Evolutionary conservation across 2,329 filamentous ascomycete species (phyloP).

Genomic region (Pseudogymnoascus sp.): DNA sequence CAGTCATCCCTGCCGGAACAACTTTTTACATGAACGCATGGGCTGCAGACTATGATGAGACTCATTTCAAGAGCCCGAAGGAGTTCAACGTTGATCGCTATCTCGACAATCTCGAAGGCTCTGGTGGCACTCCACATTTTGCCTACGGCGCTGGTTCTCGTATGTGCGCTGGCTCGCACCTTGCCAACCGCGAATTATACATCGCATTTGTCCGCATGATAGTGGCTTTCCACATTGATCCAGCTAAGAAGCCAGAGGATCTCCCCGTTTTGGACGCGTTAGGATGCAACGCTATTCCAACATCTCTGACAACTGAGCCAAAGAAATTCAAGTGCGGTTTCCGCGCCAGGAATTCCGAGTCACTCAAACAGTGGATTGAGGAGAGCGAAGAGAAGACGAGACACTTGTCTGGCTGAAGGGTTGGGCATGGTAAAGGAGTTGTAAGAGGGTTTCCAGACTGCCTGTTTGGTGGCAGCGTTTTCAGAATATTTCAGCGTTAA

Average conservation of each 20-base stretch:
- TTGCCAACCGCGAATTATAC: constrained; percentile 56
- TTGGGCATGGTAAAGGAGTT: background rate
- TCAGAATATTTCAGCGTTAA: background rate
- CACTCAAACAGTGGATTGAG: constrained; percentile 45
- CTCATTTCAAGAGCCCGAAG: constrained; percentile 56
- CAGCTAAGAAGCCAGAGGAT: constrained; percentile 38
- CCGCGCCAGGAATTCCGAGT: constrained; percentile 37
- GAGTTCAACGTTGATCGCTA: constrained; percentile 65
- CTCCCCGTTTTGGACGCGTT: constrained; percentile 47
- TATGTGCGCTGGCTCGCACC: constrained; percentile 56
- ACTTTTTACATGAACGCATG: constrained; percentile 80
- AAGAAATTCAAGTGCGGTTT: constrained; percentile 55
- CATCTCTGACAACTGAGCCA: constrained; percentile 51
- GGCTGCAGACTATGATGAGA: constrained; percentile 63
- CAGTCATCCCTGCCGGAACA: constrained; percentile 63
- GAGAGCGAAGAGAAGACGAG: constrained; percentile 26
- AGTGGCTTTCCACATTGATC: constrained; percentile 47
- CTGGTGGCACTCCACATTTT: constrained; percentile 50
- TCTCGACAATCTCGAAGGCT: constrained; percentile 41
- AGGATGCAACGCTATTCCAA: constrained; percentile 48
- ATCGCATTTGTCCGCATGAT: constrained; percentile 52
- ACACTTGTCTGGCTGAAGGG: constrained; percentile 8
- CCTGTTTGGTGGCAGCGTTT: background rate
- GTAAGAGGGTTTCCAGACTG: background rate
- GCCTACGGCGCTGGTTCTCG: constrained; percentile 54